Conservation (phyloP, 306 rosid genomes). For the Luffa acutangula region DNA sequence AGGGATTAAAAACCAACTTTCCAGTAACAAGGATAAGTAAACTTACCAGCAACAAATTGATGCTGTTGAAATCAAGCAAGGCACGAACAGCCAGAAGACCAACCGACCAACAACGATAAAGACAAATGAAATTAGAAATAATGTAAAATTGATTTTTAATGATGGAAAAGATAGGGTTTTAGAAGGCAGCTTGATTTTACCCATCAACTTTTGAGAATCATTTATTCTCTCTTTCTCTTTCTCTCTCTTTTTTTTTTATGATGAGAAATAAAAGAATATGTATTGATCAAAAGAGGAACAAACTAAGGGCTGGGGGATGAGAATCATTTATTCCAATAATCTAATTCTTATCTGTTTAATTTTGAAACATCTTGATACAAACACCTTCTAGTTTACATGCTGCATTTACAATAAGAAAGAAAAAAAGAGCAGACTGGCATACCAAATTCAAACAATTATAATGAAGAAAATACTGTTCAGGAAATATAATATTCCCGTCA, state of each 20-base stretch:
- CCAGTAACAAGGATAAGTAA: constrained; percentile 9
- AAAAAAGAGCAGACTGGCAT: not conserved
- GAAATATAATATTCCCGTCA: no score
- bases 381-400: not conserved
- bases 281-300: no score
- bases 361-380: not conserved
- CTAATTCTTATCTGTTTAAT: not conserved
- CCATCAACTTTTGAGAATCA: not conserved
- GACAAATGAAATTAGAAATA: constrained; percentile 26
- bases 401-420: not conserved
- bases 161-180: not conserved
- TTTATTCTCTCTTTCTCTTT: not conserved
- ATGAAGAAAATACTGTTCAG: no score
- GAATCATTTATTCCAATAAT: not conserved
- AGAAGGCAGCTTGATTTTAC: not conserved
- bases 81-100: constrained; percentile 26
- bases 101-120: constrained; percentile 28
- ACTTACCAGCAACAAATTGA: constrained; percentile 99
- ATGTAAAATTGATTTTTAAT: not conserved
- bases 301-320: not conserved
- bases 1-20: not conserved
- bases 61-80: constrained; percentile 55
- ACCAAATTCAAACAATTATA: no score
- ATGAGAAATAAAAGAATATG: no score
- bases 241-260: no score